Percentiles rank a stretch among this genome's conserved stretches.
These are phyloP conservation scores for Trypanosoma boissoni DNA, from an alignment of 208 protist genomes.

Conservation along the genomic window DNA sequence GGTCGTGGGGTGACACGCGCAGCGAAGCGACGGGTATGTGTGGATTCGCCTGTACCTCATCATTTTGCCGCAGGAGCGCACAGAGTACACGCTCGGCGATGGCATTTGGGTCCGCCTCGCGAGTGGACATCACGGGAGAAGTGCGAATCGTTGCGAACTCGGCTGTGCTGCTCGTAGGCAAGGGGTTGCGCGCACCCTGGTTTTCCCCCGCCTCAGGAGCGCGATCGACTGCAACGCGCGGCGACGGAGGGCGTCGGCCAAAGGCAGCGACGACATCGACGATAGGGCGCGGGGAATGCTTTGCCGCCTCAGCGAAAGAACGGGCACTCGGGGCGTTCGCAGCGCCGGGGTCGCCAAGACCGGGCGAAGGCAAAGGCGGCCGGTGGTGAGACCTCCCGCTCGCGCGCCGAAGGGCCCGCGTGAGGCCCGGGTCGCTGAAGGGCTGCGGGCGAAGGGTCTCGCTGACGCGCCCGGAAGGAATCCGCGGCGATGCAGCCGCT, in stretches of 20 bases:
- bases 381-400: background rate
- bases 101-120: constrained; percentile 5
- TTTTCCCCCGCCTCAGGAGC: too few species aligned
- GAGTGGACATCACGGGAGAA: background rate
- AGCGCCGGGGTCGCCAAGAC: background rate
- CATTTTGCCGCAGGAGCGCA: constrained; percentile 11
- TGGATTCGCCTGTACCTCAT: background rate
- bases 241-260: background rate
- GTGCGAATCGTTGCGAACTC: background rate
- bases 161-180: background rate
- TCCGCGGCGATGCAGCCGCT: background rate
- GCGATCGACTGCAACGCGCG: background rate
- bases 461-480: constrained; percentile 14
- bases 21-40: background rate
- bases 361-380: background rate
- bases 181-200: background rate
- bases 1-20: constrained; percentile 8
- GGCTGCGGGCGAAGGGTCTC: constrained; percentile 4
- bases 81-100: constrained; percentile 15
- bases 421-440: constrained; percentile 6
- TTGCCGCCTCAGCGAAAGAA: too few species aligned
- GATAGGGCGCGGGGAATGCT: constrained; percentile 3
- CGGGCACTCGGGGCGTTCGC: too few species aligned
- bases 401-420: background rate
- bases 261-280: constrained; percentile 10